A percentile compares a stretch with the other conserved stretches of the same genome.
Evolutionary conservation across 164 flowering plant genomes (phyloP).

Genomic region (Euptelea pleiosperma): DNA sequence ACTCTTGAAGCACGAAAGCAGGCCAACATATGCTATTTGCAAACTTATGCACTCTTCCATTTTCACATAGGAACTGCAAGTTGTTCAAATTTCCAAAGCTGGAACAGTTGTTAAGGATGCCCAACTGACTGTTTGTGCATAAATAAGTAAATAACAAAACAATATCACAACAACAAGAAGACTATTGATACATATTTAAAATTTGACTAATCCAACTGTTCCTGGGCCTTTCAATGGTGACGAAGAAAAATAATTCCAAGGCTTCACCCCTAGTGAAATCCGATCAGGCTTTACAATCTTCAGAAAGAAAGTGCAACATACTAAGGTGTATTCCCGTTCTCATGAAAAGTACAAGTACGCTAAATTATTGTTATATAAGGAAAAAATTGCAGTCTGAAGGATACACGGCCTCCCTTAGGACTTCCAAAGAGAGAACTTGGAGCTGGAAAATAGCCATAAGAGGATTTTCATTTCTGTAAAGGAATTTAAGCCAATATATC

Average conservation of each 20-base stretch:
- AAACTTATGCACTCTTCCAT: slow-evolving; percentile 92
- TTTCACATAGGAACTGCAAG: slow-evolving; percentile 91
- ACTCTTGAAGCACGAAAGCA: slow-evolving; percentile 82
- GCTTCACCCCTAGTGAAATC: not conserved
- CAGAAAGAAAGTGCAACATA: not conserved
- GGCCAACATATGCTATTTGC: slow-evolving; percentile 89
- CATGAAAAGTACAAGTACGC: not conserved
- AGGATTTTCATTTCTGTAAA: slow-evolving; percentile 52
- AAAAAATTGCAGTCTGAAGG: slow-evolving; percentile 38
- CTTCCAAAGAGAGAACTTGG: slow-evolving; percentile 85
- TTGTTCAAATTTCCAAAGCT: slow-evolving; percentile 90
- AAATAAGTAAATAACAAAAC: not conserved
- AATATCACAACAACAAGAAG: not conserved
- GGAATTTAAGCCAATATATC: not conserved
- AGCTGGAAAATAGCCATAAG: slow-evolving; percentile 50
- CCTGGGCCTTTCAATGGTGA: not conserved
- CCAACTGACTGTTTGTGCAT: not conserved
- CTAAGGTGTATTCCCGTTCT: not conserved
- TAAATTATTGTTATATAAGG: not conserved
- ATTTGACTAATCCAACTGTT: not conserved
- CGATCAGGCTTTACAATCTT: not conserved
- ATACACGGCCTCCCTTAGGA: slow-evolving; percentile 93
- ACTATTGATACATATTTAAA: too few species aligned
- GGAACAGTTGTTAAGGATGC: slow-evolving; percentile 47
- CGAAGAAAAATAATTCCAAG: not conserved